phyloP scores from a whole-genome alignment of 129 eudicot species.

The Escallonia herrerae region DNA sequence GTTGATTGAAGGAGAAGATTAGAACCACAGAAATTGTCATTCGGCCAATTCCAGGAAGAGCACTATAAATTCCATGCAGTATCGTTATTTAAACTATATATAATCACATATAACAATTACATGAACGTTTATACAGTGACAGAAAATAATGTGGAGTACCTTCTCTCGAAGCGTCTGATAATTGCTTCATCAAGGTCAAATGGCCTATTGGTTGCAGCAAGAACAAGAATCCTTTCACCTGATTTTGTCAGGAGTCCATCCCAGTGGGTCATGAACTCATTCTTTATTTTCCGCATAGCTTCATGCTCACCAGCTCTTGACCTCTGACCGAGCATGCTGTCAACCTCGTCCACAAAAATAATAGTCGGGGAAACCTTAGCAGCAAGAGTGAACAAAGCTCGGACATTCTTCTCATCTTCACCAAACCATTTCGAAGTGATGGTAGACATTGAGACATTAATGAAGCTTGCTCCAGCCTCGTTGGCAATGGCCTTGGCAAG shows the following conservation, averaged over 20 bases:
- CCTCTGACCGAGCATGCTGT: slow-evolving; percentile 94
- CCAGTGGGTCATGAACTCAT: slow-evolving; percentile 89
- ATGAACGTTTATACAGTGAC: no score
- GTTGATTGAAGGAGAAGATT: slow-evolving; percentile 14
- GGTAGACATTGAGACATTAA: slow-evolving; percentile 90
- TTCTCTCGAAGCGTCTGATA: slow-evolving; percentile 91
- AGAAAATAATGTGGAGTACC: slow-evolving; percentile 33
- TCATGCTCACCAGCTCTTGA: slow-evolving; percentile 92
- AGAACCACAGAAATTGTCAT: not conserved
- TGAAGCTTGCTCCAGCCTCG: slow-evolving; percentile 97
- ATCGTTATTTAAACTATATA: no score
- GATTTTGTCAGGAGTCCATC: slow-evolving; percentile 73
- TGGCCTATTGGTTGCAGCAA: slow-evolving; percentile 96
- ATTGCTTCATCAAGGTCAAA: slow-evolving; percentile 98
- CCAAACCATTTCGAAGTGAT: slow-evolving; percentile 98
- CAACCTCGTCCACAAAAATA: slow-evolving; percentile 94
- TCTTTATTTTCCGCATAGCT: slow-evolving; percentile 93
- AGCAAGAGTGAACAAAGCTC: slow-evolving; percentile 87
- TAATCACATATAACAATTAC: no score
- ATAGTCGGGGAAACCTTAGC: slow-evolving; percentile 92
- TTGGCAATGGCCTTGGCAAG: slow-evolving; percentile 92
- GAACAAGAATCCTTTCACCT: slow-evolving; percentile 85
- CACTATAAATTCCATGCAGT: not conserved
- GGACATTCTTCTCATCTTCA: slow-evolving; percentile 92
- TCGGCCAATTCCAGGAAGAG: not conserved